Conservation (phyloP, 2,329 filamentous ascomycete species). For the Colletotrichum brevisporum region DNA sequence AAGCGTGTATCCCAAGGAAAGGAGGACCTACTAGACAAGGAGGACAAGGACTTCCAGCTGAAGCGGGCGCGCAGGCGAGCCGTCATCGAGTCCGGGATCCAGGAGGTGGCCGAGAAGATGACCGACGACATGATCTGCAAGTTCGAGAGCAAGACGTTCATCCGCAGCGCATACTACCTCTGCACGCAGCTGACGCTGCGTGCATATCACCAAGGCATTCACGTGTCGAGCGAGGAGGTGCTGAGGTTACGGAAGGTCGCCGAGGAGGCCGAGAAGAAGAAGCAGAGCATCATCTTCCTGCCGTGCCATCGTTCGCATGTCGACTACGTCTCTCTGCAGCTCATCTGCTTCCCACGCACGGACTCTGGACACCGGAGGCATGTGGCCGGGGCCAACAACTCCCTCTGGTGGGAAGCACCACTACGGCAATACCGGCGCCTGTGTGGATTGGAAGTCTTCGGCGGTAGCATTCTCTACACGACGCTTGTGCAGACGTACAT, state of each 20-base stretch:
- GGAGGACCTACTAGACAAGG: constrained; percentile 75
- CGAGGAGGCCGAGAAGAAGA: constrained; percentile 84
- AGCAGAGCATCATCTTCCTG: constrained; percentile 95
- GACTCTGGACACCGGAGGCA: too few relatives aligned
- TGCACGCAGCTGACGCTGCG: constrained; percentile 89
- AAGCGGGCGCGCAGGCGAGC: constrained; percentile 69
- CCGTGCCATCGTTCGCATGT: constrained; percentile 96
- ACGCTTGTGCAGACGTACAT: constrained; percentile 97
- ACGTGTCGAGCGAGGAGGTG: constrained; percentile 96
- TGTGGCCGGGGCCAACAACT: too few relatives aligned
- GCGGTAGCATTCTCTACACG: constrained; percentile 89
- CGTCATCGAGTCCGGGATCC: constrained; percentile 80
- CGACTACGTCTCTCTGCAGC: constrained; percentile 93
- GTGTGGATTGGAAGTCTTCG: constrained; percentile 98
- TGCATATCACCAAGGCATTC: constrained; percentile 97
- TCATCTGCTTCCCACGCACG: too few relatives aligned
- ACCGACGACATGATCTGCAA: constrained; percentile 99
- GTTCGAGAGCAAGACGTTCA: constrained; percentile 95
- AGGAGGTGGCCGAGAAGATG: constrained; percentile 87
- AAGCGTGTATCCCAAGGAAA: constrained; percentile 81
- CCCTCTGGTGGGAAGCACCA: constrained; percentile 87
- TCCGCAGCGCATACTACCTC: constrained; percentile 91
- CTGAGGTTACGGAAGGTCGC: constrained; percentile 85
- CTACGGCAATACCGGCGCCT: too few relatives aligned
- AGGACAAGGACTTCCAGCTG: constrained; percentile 67